A percentile compares a stretch with the other conserved stretches of the same genome.
Conservation (phyloP, 345 rosid species). For the Cardiospermum halicacabum region DNA sequence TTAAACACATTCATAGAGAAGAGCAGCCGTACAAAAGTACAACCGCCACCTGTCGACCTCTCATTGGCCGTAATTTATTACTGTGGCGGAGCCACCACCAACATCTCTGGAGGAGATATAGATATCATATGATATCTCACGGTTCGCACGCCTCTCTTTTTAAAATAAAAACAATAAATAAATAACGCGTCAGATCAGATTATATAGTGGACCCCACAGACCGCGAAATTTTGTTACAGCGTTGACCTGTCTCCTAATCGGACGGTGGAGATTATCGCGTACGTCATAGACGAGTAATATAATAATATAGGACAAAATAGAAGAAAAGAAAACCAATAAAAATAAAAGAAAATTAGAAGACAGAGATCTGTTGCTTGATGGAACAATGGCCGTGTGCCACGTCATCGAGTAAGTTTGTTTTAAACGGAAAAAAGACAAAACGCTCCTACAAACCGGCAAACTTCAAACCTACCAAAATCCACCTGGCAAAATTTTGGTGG, state of each 20-base stretch:
- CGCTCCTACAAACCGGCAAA: background rate
- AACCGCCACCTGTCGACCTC: too few relatives aligned
- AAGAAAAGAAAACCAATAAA: slow-evolving; percentile 2
- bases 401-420: background rate
- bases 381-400: background rate
- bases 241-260: background rate
- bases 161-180: too few relatives aligned
- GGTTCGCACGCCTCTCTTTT: too few relatives aligned
- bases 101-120: too few relatives aligned
- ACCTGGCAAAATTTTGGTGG: slow-evolving; percentile 9
- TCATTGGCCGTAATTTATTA: too few relatives aligned
- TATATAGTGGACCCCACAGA: background rate
- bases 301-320: background rate
- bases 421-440: background rate
- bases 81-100: too few relatives aligned
- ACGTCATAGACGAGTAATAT: slow-evolving; percentile 21
- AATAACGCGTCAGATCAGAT: too few relatives aligned
- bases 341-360: slow-evolving; percentile 15
- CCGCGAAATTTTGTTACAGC: background rate
- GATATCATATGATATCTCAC: too few relatives aligned
- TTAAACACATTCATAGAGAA: too few relatives aligned
- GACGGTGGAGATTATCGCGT: slow-evolving; percentile 22
- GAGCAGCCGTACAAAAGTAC: too few relatives aligned
- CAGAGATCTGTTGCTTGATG: background rate
- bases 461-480: background rate